Conservation (phyloP, 331 rosid species). For the Ulmus americana region DNA sequence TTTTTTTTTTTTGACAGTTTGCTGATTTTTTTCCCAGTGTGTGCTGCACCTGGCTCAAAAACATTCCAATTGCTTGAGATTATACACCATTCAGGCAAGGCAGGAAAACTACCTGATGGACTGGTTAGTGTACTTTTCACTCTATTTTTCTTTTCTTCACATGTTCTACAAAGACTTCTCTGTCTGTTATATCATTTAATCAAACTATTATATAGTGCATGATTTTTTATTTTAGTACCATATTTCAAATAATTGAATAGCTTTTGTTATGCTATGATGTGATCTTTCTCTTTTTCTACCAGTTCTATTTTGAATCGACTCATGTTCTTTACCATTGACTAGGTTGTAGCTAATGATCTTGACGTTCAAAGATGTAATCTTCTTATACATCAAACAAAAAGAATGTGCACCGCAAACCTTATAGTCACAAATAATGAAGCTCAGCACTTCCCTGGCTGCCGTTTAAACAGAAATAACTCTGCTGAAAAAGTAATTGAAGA, state of each 20-base stretch:
- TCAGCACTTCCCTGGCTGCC: slow-evolving; percentile 92
- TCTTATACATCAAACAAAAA: slow-evolving; percentile 95
- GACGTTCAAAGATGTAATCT: slow-evolving; percentile 98
- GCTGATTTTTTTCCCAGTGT: slow-evolving; percentile 52
- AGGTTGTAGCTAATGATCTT: slow-evolving; percentile 96
- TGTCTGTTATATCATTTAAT: neutral
- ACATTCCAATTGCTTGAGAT: slow-evolving; percentile 97
- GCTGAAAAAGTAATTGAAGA: slow-evolving; percentile 32
- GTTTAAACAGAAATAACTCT: slow-evolving; percentile 39
- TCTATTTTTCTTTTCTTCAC: slow-evolving; percentile 4
- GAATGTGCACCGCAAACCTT: slow-evolving; percentile 98
- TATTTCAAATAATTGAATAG: slow-evolving; percentile 17
- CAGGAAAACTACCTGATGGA: slow-evolving; percentile 76
- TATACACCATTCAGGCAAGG: slow-evolving; percentile 60
- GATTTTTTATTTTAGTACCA: slow-evolving; percentile 13
- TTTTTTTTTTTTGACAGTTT: slow-evolving; percentile 17
- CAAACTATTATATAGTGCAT: slow-evolving; percentile 8
- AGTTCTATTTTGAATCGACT: slow-evolving; percentile 19
- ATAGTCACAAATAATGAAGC: slow-evolving; percentile 97
- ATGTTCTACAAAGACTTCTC: neutral
- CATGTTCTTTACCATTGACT: slow-evolving; percentile 22
- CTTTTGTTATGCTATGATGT: slow-evolving; percentile 3
- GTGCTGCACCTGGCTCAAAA: slow-evolving; percentile 99
- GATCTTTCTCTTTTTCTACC: slow-evolving; percentile 13
- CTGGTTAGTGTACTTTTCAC: slow-evolving; percentile 46